phyloP scores from a whole-genome alignment of 495 filamentous ascomycete genomes.

The Aspergillus panamensis region DNA sequence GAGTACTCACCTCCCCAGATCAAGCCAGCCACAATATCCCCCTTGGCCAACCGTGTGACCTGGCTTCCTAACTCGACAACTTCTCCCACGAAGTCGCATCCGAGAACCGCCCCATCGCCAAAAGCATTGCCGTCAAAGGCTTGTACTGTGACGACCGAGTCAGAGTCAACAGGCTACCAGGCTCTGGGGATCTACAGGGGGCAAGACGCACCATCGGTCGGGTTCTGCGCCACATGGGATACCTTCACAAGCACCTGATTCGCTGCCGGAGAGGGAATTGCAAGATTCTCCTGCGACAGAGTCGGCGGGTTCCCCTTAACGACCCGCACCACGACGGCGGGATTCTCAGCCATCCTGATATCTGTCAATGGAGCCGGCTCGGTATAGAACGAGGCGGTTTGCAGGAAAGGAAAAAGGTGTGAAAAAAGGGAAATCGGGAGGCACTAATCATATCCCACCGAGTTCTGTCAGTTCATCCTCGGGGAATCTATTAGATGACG shows the following conservation, averaged over 20 bases:
- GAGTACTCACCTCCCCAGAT: slow-evolving; percentile 26
- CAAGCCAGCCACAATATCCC: slow-evolving; percentile 33
- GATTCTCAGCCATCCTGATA: too few species aligned
- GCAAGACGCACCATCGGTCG: slow-evolving; percentile 25
- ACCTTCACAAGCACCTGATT: slow-evolving; percentile 29
- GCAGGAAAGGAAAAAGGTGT: too few species aligned
- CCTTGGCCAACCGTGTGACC: slow-evolving; percentile 40
- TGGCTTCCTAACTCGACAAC: slow-evolving; percentile 45
- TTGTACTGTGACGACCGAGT: slow-evolving; percentile 17
- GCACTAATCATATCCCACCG: too few species aligned
- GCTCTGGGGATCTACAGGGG: too few species aligned
- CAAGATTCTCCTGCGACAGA: background rate
- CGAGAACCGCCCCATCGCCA: slow-evolving; percentile 40
- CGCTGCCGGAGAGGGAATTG: slow-evolving; percentile 4
- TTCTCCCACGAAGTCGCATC: slow-evolving; percentile 51
- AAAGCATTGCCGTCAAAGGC: slow-evolving; percentile 28
- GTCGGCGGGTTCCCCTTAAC: too few species aligned
- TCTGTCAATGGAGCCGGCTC: too few species aligned
- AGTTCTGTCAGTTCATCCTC: too few species aligned
- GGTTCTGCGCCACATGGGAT: slow-evolving; percentile 31
- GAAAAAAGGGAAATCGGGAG: too few species aligned
- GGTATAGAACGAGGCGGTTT: too few species aligned
- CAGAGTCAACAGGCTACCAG: background rate
- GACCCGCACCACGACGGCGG: too few species aligned
- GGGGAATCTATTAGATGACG: too few species aligned